Evolutionary conservation across 371 early-diverging fungal genomes (phyloP).

Genomic region (Amoeboaphelidium protococcarum): DNA sequence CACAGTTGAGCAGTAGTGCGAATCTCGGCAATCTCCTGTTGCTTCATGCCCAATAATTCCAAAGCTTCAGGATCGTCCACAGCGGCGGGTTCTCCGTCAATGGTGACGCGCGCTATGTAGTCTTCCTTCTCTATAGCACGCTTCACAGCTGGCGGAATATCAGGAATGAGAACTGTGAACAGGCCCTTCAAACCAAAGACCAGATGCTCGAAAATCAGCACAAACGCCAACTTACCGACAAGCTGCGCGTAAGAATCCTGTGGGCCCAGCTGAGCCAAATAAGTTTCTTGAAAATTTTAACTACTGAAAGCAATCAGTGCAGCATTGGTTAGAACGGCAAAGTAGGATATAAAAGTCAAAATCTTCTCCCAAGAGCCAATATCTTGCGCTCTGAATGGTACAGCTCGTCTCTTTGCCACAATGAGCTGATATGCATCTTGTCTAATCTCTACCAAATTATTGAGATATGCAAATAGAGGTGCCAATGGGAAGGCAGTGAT

Average conservation of each 20-base stretch:
- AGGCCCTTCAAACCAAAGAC: slow-evolving; percentile 14
- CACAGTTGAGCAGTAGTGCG: too few relatives aligned
- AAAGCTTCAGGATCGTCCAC: slow-evolving; percentile 4
- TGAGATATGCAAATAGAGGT: slow-evolving; percentile 24
- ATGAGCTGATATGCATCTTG: slow-evolving; percentile 15
- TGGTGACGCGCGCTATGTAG: slow-evolving; percentile 9
- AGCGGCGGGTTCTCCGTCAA: slow-evolving; percentile 7
- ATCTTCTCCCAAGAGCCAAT: slow-evolving; percentile 21
- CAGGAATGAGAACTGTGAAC: slow-evolving; percentile 14
- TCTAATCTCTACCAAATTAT: slow-evolving; percentile 23
- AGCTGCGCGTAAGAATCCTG: slow-evolving; percentile 5
- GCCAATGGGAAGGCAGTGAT: slow-evolving; percentile 31
- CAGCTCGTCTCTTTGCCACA: slow-evolving; percentile 15
- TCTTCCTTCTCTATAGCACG: slow-evolving; percentile 16
- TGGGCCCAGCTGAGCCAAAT: slow-evolving; percentile 1
- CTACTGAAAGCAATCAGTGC: slow-evolving; percentile 23
- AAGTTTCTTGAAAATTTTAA: slow-evolving; percentile 5
- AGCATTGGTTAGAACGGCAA: slow-evolving; percentile 24
- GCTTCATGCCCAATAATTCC: neutral
- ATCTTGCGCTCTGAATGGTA: slow-evolving; percentile 15
- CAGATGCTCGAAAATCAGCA: slow-evolving; percentile 13
- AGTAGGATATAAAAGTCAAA: slow-evolving; percentile 11
- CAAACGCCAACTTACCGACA: slow-evolving; percentile 13
- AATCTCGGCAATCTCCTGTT: too few relatives aligned
- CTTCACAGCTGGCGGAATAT: slow-evolving; percentile 14